Conservation (phyloP, 2,329 filamentous ascomycete species). For the Metarhizium rileyi region DNA sequence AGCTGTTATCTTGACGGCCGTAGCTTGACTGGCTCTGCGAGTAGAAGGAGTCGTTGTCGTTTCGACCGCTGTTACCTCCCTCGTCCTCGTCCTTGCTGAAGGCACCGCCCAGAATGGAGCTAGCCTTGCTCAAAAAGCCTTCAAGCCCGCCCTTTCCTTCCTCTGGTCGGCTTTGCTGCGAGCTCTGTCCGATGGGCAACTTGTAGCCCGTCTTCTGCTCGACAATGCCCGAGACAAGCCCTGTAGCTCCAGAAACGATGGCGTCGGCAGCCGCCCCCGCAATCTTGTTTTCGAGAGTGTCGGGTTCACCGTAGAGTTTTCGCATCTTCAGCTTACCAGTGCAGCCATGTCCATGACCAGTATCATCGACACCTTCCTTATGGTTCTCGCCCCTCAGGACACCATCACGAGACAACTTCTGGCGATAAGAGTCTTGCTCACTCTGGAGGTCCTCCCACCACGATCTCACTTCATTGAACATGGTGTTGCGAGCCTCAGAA, state of each 20-base stretch:
- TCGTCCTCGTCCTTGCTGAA: slow-evolving; percentile 47
- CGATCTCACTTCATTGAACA: slow-evolving; percentile 70
- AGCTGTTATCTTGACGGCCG: slow-evolving; percentile 45
- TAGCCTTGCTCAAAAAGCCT: slow-evolving; percentile 61
- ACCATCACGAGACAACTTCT: slow-evolving; percentile 68
- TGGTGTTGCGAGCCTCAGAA: slow-evolving; percentile 59
- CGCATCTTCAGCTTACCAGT: slow-evolving; percentile 68
- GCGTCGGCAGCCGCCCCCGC: slow-evolving; percentile 45
- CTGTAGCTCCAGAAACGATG: slow-evolving; percentile 48
- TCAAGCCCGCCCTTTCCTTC: slow-evolving; percentile 58
- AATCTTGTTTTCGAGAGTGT: slow-evolving; percentile 46
- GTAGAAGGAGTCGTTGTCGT: slow-evolving; percentile 51
- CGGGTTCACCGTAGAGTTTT: slow-evolving; percentile 46
- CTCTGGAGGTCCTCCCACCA: slow-evolving; percentile 71
- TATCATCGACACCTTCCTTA: slow-evolving; percentile 74
- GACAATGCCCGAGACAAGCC: slow-evolving; percentile 38
- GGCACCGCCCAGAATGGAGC: slow-evolving; percentile 53
- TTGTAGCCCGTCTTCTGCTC: slow-evolving; percentile 36
- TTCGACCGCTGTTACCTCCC: slow-evolving; percentile 40
- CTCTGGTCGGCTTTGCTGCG: slow-evolving; percentile 31
- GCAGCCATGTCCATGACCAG: slow-evolving; percentile 78
- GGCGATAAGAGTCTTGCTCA: slow-evolving; percentile 54
- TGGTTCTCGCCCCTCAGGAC: slow-evolving; percentile 74
- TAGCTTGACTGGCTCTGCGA: slow-evolving; percentile 53
- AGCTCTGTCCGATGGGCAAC: slow-evolving; percentile 20